Evolutionary conservation across 805 yeast genomes (phyloP).

Genomic region (Schwanniomyces pseudopolymorphus): DNA sequence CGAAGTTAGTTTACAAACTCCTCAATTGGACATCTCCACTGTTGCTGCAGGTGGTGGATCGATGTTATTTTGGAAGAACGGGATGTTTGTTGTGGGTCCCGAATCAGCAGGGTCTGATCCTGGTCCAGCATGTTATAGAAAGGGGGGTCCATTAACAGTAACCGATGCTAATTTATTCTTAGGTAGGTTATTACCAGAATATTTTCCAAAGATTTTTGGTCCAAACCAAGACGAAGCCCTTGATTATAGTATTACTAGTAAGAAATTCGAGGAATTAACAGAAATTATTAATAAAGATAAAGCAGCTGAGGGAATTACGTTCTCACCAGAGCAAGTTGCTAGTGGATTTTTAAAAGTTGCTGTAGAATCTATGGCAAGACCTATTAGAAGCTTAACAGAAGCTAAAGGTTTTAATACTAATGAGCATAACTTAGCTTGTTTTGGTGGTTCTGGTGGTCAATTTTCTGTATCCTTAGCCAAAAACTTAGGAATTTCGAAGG

Average conservation of each 20-base stretch:
- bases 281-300: slow-evolving; percentile 43
- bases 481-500: slow-evolving; percentile 25
- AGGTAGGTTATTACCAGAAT: slow-evolving; percentile 71
- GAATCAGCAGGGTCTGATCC: slow-evolving; percentile 87
- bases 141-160: slow-evolving; percentile 80
- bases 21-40: slow-evolving; percentile 43
- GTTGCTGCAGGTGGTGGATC: slow-evolving; percentile 45
- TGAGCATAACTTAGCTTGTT: slow-evolving; percentile 32
- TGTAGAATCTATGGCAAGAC: slow-evolving; percentile 34
- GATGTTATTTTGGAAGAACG: slow-evolving; percentile 27
- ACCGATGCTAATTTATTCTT: slow-evolving; percentile 80
- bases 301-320: slow-evolving; percentile 11
- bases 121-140: slow-evolving; percentile 85
- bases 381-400: slow-evolving; percentile 36
- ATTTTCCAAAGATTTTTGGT: slow-evolving; percentile 81
- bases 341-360: slow-evolving; percentile 34
- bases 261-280: slow-evolving; percentile 50
- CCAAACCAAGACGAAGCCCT: slow-evolving; percentile 69
- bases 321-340: slow-evolving; percentile 33
- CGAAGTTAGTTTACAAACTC: slow-evolving; percentile 44
- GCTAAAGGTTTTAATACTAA: slow-evolving; percentile 29
- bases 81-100: slow-evolving; percentile 73
- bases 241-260: slow-evolving; percentile 41
- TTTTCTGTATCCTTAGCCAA: slow-evolving; percentile 28
- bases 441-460: slow-evolving; percentile 42